Evolutionary conservation across 345 rosid species (phyloP), one percentile per base, ranked within the genome.

Genomic region (Schrenkiella parvula): DNA sequence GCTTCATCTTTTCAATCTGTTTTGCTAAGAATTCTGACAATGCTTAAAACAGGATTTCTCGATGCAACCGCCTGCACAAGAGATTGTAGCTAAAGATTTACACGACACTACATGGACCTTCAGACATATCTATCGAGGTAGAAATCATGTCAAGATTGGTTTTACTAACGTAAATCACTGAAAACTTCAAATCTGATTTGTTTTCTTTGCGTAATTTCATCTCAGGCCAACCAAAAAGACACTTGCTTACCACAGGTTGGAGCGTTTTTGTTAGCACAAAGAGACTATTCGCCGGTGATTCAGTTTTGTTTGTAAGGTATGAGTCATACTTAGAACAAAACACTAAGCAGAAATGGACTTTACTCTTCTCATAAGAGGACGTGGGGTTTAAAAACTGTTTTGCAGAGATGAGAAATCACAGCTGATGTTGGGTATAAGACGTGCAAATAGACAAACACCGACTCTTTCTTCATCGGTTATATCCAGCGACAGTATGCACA

Each of bases 401-500:
- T 47, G 46, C 81, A 95, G 99, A 79, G 92, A 95, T 80, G 99
- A 88, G 73, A 91, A 87, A 79, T 91, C 90, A 67, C 95, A 88
- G 68, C 85, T 95, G 64, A 88, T 86, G 48, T 74, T 91, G 83
- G 97, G 97, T 35, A 82, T 88, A 71, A 80, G 99, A 75, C 80
- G 90, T 21, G 92, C 97, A 39, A 88, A 84, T 64, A 80, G 97
- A 77, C 99, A 88, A 66, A 88, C 96, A 4, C 74, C 97, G 67
- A 85, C 84, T 68, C 80, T 93, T 73, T 85, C 97, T 21, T 89
- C 95, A 37, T 93, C 99, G 17, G 91, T 93, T 15, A 81, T 93
- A 59, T 93, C 97, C 34, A 91, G 97, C 70, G 99, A 93, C 68
- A 89, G 99, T 81, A 91, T 93, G 99, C 99, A 91, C 71, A 91